These are phyloP conservation scores for Pythium oligandrum DNA, from an alignment of 352 stramenopile species.

Conservation along the genomic window DNA sequence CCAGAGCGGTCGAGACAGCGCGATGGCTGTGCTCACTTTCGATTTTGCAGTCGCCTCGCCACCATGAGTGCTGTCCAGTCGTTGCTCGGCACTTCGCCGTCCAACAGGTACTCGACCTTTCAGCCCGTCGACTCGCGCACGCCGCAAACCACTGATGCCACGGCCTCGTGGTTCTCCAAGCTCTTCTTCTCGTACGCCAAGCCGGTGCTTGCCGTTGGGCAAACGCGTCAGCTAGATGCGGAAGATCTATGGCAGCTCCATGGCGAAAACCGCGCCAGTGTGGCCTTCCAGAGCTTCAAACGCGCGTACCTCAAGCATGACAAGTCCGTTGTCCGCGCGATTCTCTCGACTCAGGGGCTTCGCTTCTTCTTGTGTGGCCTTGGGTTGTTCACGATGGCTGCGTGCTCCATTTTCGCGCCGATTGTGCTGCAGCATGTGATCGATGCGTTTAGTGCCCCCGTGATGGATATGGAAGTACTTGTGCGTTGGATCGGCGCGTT, in stretches of 20 bases:
- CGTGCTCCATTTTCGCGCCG: constrained; percentile 13
- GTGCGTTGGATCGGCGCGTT: constrained; percentile 16
- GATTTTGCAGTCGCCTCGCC: no score
- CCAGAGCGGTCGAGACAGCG: no score
- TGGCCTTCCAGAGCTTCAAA: constrained; percentile 3
- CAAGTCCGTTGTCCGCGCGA: constrained; percentile 1
- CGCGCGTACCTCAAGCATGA: constrained; percentile 3
- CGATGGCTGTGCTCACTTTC: no score
- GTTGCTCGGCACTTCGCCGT: no score
- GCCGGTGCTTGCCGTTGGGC: constrained; percentile 8
- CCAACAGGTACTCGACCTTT: no score
- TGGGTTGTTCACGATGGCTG: constrained; percentile 4
- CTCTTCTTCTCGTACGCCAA: constrained; percentile 16
- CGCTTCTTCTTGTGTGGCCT: constrained; percentile 9
- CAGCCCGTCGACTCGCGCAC: no score
- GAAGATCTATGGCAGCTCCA: constrained; percentile 13
- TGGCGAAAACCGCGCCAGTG: constrained; percentile 1
- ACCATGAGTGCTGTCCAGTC: no score
- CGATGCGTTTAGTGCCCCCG: constrained; percentile 12
- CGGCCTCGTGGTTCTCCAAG: constrained; percentile 25
- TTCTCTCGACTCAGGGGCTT: background rate
- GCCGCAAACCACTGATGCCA: constrained; percentile 7
- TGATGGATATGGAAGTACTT: constrained; percentile 13
- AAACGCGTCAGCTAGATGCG: constrained; percentile 8
- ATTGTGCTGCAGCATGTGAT: constrained; percentile 22